A percentile compares a stretch with the other conserved stretches of the same genome.
Evolutionary conservation across 805 yeast species (phyloP).

Genomic region (Zygosaccharomyces lentus): DNA sequence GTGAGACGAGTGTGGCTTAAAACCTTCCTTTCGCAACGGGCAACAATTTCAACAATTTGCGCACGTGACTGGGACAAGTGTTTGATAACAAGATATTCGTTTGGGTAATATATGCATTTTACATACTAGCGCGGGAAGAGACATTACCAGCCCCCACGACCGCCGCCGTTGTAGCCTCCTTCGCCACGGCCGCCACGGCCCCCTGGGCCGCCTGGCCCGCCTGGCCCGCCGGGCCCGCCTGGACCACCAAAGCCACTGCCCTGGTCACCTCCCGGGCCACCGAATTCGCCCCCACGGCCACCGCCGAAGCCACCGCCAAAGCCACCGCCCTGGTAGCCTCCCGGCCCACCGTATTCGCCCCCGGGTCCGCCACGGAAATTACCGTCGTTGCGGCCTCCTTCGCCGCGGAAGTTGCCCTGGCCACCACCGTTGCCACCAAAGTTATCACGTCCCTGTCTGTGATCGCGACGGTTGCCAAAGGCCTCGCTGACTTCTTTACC

Average conservation of each 20-base stretch:
- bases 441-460: constrained; percentile 1
- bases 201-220: constrained; percentile 20
- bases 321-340: constrained; percentile 15
- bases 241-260: constrained; percentile 1
- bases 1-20: too few relatives aligned
- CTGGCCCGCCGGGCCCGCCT: constrained; percentile 10
- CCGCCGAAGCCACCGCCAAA: constrained; percentile 9
- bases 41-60: too few relatives aligned
- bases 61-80: background rate
- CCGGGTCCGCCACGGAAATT: background rate
- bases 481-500: constrained; percentile 48
- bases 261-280: constrained; percentile 6
- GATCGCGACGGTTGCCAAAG: constrained; percentile 29
- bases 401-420: constrained; percentile 8
- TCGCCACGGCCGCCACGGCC: constrained; percentile 20
- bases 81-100: background rate
- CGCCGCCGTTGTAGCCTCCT: constrained; percentile 9
- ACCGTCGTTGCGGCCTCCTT: constrained; percentile 4
- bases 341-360: constrained; percentile 13
- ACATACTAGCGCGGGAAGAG: background rate
- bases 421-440: constrained; percentile 7
- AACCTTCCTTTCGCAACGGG: too few relatives aligned
- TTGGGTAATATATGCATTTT: background rate
- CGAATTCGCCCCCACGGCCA: constrained; percentile 10
- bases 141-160: constrained; percentile 5